Conservation (phyloP, 2,329 filamentous ascomycete genomes). For the Cladosporium velox region DNA sequence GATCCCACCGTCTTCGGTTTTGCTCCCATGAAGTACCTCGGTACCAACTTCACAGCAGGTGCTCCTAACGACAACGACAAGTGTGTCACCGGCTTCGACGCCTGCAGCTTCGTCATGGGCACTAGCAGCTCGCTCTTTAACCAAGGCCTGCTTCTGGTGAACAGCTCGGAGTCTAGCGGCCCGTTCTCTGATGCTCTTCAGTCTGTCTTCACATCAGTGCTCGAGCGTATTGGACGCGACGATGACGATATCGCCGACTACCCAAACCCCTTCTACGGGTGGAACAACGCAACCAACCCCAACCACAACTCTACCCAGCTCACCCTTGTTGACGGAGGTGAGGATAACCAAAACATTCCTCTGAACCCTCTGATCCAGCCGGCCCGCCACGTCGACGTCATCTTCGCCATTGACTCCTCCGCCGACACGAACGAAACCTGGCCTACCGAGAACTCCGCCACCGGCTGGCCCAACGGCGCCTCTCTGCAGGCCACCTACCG, state of each 20-base stretch:
- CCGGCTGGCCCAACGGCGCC: conserved; percentile 76
- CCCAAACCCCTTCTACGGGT: conserved; percentile 76
- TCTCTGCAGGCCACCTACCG: conserved; percentile 73
- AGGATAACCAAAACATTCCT: conserved; percentile 77
- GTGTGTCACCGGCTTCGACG: conserved; percentile 81
- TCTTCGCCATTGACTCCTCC: conserved; percentile 78
- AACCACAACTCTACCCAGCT: conserved; percentile 58
- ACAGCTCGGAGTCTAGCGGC: conserved; percentile 48
- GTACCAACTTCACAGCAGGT: conserved; percentile 70
- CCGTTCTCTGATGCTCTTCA: conserved; percentile 49
- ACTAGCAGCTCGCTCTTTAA: conserved; percentile 87
- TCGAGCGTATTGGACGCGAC: conserved; percentile 59
- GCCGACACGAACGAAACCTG: conserved; percentile 61
- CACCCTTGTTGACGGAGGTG: conserved; percentile 75
- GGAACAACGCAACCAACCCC: conserved; percentile 60
- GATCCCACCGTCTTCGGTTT: conserved; percentile 74
- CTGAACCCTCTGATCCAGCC: conserved; percentile 76
- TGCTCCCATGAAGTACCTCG: conserved; percentile 68
- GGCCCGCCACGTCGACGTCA: conserved; percentile 70
- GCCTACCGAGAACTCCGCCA: conserved; percentile 37
- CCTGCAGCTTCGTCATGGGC: conserved; percentile 79
- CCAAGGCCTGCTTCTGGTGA: conserved; percentile 67
- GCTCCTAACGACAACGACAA: conserved; percentile 54
- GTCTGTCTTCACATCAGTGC: conserved; percentile 53
- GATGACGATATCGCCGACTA: conserved; percentile 75